These are phyloP conservation scores for Mycena vulgaris DNA, from an alignment of 768 basidiomycete species.

Conservation along the genomic window DNA sequence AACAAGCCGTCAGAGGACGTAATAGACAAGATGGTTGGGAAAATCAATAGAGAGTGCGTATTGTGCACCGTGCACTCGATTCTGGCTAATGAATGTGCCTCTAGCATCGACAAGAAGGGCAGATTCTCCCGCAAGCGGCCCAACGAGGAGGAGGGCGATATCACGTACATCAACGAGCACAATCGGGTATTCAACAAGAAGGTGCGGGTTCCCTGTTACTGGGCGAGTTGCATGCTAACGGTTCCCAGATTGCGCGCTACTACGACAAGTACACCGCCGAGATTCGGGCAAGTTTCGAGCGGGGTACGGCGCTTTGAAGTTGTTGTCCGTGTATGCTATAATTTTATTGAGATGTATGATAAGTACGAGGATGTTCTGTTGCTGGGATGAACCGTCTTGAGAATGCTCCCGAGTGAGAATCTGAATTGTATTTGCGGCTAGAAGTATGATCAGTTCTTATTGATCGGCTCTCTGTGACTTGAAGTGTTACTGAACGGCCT, in stretches of 20 bases:
- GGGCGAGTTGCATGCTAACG: slow-evolving; percentile 10
- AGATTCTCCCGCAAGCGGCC: slow-evolving; percentile 91
- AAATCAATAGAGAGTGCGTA: slow-evolving; percentile 94
- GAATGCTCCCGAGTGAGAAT: too few species aligned
- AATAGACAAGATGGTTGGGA: slow-evolving; percentile 91
- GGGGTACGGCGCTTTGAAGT: slow-evolving; percentile 88
- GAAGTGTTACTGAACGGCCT: slow-evolving; percentile 9
- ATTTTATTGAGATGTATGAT: slow-evolving; percentile 11
- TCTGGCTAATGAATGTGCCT: slow-evolving; percentile 23
- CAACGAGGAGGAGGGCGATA: slow-evolving; percentile 95
- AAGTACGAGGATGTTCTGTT: too few species aligned
- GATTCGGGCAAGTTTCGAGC: slow-evolving; percentile 97
- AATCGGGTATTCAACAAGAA: slow-evolving; percentile 99
- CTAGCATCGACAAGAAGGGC: slow-evolving; percentile 89
- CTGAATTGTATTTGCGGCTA: too few species aligned
- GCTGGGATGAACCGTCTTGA: too few species aligned
- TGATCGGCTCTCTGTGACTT: neutral
- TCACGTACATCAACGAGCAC: slow-evolving; percentile 99
- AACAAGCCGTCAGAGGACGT: slow-evolving; percentile 96
- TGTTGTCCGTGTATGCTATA: slow-evolving; percentile 19
- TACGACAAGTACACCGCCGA: slow-evolving; percentile 98
- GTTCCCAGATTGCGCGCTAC: slow-evolving; percentile 86
- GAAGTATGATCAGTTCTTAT: neutral
- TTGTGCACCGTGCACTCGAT: slow-evolving; percentile 1
- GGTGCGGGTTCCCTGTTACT: slow-evolving; percentile 56